These are phyloP conservation scores for Solanum verrucosum DNA, from an alignment of 257 asterid genomes.

Conservation along the genomic window DNA sequence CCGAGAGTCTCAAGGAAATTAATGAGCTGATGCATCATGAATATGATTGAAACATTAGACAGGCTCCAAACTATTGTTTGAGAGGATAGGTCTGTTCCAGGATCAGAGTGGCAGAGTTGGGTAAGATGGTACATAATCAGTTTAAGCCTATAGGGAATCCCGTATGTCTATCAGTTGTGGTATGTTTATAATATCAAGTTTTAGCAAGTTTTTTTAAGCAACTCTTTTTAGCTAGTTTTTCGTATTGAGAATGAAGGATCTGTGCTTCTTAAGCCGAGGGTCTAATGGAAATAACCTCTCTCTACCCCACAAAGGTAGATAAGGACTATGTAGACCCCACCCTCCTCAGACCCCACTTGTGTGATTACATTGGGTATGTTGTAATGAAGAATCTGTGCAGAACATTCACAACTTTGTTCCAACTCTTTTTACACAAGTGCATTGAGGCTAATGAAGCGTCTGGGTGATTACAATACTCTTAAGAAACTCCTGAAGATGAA, in stretches of 20 bases:
- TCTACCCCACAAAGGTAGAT: too few relatives aligned
- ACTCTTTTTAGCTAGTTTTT: background rate
- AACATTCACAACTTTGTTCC: background rate
- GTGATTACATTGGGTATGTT: background rate
- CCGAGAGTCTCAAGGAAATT: background rate
- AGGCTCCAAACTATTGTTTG: background rate
- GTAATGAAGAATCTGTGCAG: background rate
- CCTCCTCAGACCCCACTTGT: background rate
- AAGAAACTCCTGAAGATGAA: background rate
- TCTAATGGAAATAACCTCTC: background rate
- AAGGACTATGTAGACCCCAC: too few relatives aligned
- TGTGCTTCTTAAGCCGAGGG: background rate
- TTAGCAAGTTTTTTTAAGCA: background rate
- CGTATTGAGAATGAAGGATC: background rate
- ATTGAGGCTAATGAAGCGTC: background rate
- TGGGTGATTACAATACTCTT: background rate
- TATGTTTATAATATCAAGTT: background rate
- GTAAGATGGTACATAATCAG: background rate
- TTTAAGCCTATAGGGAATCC: background rate
- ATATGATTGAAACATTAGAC: background rate
- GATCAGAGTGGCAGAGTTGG: background rate
- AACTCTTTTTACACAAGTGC: background rate
- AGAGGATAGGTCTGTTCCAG: background rate
- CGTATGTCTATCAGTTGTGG: background rate
- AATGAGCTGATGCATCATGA: background rate